Evolutionary conservation across 2,329 filamentous ascomycete species (phyloP), one percentile per base, ranked within the genome.

Genomic region (Fusarium sterilihyphosum): DNA sequence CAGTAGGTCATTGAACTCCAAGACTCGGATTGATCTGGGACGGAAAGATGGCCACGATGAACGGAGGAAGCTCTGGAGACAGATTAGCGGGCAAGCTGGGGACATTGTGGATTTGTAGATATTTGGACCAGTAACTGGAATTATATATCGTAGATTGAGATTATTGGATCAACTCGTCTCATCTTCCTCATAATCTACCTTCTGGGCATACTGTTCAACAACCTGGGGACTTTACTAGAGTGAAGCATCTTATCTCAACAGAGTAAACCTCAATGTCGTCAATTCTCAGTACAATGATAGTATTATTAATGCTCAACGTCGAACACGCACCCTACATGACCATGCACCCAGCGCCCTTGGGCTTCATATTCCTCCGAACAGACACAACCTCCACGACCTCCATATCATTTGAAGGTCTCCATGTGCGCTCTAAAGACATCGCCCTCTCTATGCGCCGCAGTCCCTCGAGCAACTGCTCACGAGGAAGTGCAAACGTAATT

Each of bases 71-170:
- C 29, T 49, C 33, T 49, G 46, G 46, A 49, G 5, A 17, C 46
- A 49, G 9, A 33, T 31, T 0, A n/a, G 46, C 4, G 26, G 14
- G 29, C 29, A 49, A 33, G 20, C 20, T 17, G 46, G 29, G 8
- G 20, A 49, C 0, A 11, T n/a, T 20, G 1, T 31, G 29, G 29
- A 49, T 3, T n/a, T 49, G 14, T 49, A 49, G 29, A 47, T 29
- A 5, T 7, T 7, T 29, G 5, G 18, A 14, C 8, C 2, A 5
- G 6, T 4, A 6, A 8, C 9, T 12, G 9, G 14, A 31, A 5
- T n/a, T 8, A n/a, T 31, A 5, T 31, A 31, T 6, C 3, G 5
- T 16, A 31, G 46, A 49, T 17, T 17, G 9, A 49, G 9, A 49
- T 16, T 3, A n/a, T 12, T 17, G 14, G 10, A 12, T 49, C 6